A percentile compares a stretch with the other conserved stretches of the same genome.
Evolutionary conservation across 805 yeast species (phyloP).

Genomic region (Sugiyamaella chiloensis): DNA sequence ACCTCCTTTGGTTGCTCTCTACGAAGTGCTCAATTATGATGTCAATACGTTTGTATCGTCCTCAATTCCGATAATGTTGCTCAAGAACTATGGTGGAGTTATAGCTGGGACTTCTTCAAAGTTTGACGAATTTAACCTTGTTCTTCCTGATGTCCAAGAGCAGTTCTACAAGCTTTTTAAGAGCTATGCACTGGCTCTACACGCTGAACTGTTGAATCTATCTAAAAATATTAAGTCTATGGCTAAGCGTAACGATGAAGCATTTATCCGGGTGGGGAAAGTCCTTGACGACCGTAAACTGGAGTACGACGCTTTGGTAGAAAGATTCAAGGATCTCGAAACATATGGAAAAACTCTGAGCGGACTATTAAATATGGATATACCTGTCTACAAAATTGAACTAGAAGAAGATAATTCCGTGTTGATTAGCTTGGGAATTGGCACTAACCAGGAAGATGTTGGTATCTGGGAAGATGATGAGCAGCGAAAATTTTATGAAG

Average conservation of each 20-base stretch:
- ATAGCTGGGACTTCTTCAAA: slow-evolving; percentile 4
- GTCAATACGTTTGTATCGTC: slow-evolving; percentile 24
- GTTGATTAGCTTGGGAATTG: slow-evolving; percentile 19
- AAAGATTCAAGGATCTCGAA: slow-evolving; percentile 41
- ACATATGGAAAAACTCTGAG: slow-evolving; percentile 43
- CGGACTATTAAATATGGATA: slow-evolving; percentile 38
- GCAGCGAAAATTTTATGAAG: slow-evolving; percentile 65
- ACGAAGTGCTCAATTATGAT: slow-evolving; percentile 45
- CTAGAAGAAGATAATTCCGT: slow-evolving; percentile 29
- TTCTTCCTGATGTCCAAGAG: slow-evolving; percentile 24
- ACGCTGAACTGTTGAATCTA: slow-evolving; percentile 35
- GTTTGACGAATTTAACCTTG: slow-evolving; percentile 3
- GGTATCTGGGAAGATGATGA: slow-evolving; percentile 64
- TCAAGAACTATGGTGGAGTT: slow-evolving; percentile 56
- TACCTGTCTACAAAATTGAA: slow-evolving; percentile 35
- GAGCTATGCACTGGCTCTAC: slow-evolving; percentile 49
- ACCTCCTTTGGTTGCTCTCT: slow-evolving; percentile 42
- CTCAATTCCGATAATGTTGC: slow-evolving; percentile 32
- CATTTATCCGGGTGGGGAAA: slow-evolving; percentile 67
- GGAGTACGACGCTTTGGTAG: slow-evolving; percentile 22
- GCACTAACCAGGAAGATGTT: slow-evolving; percentile 16
- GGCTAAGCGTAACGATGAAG: slow-evolving; percentile 44
- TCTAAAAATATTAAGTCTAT: slow-evolving; percentile 38
- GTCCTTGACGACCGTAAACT: slow-evolving; percentile 40
- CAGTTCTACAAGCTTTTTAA: slow-evolving; percentile 38